Evolutionary conservation across 192 early-diverging fungal species (phyloP).

Genomic region (Phlyctochytrium arcticum): DNA sequence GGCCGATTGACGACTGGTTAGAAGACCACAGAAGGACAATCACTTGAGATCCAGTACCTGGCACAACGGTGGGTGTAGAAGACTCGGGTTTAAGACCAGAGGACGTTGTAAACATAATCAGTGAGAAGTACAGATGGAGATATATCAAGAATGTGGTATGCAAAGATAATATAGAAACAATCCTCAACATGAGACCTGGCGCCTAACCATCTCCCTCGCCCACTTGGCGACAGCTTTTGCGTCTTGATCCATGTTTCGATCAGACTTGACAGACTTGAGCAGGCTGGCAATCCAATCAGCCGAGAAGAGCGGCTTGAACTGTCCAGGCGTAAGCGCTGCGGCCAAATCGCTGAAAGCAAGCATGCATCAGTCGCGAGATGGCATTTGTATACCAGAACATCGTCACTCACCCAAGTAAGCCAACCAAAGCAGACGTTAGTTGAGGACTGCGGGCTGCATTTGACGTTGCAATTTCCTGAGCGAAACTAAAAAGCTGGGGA

Average conservation of each 20-base stretch:
- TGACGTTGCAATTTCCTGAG: slow-evolving; percentile 62
- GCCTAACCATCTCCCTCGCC: slow-evolving; percentile 38
- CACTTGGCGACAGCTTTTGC: slow-evolving; percentile 65
- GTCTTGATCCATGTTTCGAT: slow-evolving; percentile 40
- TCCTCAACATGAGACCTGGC: slow-evolving; percentile 24
- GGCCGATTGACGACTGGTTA: no score
- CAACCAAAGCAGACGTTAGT: slow-evolving; percentile 73
- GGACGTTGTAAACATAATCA: neutral
- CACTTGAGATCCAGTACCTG: no score
- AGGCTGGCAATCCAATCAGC: slow-evolving; percentile 73
- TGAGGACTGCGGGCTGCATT: slow-evolving; percentile 55
- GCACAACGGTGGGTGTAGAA: no score
- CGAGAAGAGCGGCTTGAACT: slow-evolving; percentile 61
- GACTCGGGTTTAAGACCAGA: neutral
- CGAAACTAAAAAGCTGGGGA: slow-evolving; percentile 75
- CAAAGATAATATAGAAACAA: no score
- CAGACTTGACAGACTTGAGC: slow-evolving; percentile 74
- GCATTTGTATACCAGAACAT: neutral
- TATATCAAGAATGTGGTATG: no score
- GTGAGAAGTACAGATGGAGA: no score
- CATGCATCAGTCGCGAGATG: neutral
- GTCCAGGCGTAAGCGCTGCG: slow-evolving; percentile 75
- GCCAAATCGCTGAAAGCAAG: slow-evolving; percentile 74
- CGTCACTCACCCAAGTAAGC: slow-evolving; percentile 70
- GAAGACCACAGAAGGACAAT: no score